Conservation (phyloP, 2,329 filamentous ascomycete species). For the Claviceps purpurea region DNA sequence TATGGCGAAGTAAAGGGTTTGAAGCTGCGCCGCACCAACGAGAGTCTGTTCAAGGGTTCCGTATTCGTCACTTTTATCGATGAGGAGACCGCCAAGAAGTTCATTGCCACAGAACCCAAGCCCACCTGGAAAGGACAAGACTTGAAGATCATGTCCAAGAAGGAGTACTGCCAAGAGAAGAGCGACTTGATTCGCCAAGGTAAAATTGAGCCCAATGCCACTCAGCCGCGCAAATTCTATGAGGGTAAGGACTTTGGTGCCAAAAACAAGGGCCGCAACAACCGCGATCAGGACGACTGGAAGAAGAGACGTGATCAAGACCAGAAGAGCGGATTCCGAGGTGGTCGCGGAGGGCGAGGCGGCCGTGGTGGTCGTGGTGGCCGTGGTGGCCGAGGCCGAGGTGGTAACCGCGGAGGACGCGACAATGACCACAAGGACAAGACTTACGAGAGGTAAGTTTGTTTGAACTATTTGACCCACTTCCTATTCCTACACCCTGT, state of each 20-base stretch:
- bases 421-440: conserved; percentile 12
- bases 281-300: conserved; percentile 44
- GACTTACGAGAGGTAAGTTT: conserved; percentile 21
- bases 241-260: conserved; percentile 30
- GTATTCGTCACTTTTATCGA: conserved; percentile 87
- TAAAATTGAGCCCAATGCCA: conserved; percentile 46
- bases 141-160: conserved; percentile 76
- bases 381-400: conserved; percentile 28
- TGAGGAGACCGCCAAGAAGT: conserved; percentile 66
- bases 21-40: conserved; percentile 65
- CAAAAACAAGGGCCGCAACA: conserved; percentile 17
- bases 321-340: conserved; percentile 45
- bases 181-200: conserved; percentile 57
- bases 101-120: conserved; percentile 65
- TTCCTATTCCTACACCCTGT: background rate
- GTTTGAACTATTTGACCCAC: background rate
- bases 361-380: conserved; percentile 29
- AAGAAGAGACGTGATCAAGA: conserved; percentile 50
- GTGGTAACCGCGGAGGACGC: conserved; percentile 25
- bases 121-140: conserved; percentile 75
- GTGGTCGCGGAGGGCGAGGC: conserved; percentile 30
- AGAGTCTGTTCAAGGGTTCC: conserved; percentile 82
- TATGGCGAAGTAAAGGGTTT: conserved; percentile 71
- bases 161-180: conserved; percentile 73
- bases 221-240: conserved; percentile 30